Conservation (phyloP, 1,139 yeast genomes). For the Schizosaccharomyces versatilis region DNA sequence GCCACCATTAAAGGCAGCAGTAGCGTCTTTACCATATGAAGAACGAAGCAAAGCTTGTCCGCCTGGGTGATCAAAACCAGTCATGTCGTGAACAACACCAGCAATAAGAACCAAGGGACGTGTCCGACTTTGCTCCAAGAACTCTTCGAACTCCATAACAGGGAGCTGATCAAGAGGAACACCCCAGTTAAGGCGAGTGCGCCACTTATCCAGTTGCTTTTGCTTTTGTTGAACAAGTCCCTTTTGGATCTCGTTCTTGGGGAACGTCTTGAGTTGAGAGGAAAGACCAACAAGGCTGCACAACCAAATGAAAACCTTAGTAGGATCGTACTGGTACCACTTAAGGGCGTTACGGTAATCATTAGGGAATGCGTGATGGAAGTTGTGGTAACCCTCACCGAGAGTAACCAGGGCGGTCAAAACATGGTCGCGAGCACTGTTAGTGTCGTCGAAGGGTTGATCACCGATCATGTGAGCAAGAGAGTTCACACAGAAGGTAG, state of each 20-base stretch:
- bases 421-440: constrained; percentile 92
- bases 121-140: constrained; percentile 40
- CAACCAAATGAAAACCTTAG: constrained; percentile 55
- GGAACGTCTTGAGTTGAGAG: constrained; percentile 73
- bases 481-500: constrained; percentile 94
- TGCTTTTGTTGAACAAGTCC: constrained; percentile 91
- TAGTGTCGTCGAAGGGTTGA: constrained; percentile 91
- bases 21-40: constrained; percentile 86
- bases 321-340: constrained; percentile 98
- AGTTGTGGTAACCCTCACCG: constrained; percentile 97
- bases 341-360: constrained; percentile 93
- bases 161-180: constrained; percentile 64
- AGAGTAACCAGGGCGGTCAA: constrained; percentile 85
- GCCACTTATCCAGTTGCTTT: constrained; percentile 73
- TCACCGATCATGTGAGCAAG: constrained; percentile 96
- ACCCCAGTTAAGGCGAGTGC: constrained; percentile 77
- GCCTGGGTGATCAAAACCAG: constrained; percentile 89
- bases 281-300: constrained; percentile 67
- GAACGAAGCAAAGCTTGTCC: constrained; percentile 74
- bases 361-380: constrained; percentile 97
- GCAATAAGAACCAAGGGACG: constrained; percentile 57
- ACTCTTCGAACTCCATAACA: constrained; percentile 72
- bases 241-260: constrained; percentile 89
- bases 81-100: constrained; percentile 86
- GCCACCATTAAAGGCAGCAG: constrained; percentile 93